phyloP scores from a whole-genome alignment of 2,329 filamentous ascomycete species.

The Aspergillus tanneri region DNA sequence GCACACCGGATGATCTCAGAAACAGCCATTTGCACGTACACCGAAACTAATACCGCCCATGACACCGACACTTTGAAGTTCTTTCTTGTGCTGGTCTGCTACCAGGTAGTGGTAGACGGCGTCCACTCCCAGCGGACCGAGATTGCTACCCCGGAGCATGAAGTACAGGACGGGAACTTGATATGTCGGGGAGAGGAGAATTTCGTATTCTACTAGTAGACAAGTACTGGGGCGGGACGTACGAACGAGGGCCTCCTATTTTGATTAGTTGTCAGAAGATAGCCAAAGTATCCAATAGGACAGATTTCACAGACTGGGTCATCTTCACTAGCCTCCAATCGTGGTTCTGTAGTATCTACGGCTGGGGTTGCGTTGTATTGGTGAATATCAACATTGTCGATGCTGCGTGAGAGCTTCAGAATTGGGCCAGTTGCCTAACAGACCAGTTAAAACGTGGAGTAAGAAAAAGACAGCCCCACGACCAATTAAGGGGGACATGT shows the following conservation, averaged over 20 bases:
- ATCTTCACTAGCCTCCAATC: conserved; percentile 28
- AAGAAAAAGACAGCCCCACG: conserved; percentile 4
- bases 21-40: conserved; percentile 55
- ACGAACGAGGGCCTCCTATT: conserved; percentile 46
- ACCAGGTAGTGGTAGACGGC: conserved; percentile 70
- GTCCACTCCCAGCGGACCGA: conserved; percentile 62
- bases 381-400: conserved; percentile 14
- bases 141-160: conserved; percentile 58
- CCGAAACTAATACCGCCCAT: conserved; percentile 74
- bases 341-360: conserved; percentile 15
- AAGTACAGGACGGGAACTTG: conserved; percentile 75
- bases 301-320: conserved; percentile 28
- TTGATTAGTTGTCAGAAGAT: conserved; percentile 33
- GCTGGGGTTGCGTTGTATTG: conserved; percentile 12
- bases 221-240: conserved; percentile 31
- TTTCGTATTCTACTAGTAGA: conserved; percentile 65
- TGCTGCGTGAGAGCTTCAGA: conserved; percentile 31
- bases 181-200: conserved; percentile 73
- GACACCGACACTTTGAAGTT: conserved; percentile 60
- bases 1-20: conserved; percentile 23
- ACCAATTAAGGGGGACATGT: not conserved
- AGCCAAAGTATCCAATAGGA: conserved; percentile 10
- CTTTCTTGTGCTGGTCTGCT: conserved; percentile 62
- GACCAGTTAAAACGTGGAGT: conserved; percentile 12
- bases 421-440: conserved; percentile 27